Evolutionary conservation across 495 filamentous ascomycete species (phyloP), one percentile per base, ranked within the genome.

Genomic region (Penicillium steckii): DNA sequence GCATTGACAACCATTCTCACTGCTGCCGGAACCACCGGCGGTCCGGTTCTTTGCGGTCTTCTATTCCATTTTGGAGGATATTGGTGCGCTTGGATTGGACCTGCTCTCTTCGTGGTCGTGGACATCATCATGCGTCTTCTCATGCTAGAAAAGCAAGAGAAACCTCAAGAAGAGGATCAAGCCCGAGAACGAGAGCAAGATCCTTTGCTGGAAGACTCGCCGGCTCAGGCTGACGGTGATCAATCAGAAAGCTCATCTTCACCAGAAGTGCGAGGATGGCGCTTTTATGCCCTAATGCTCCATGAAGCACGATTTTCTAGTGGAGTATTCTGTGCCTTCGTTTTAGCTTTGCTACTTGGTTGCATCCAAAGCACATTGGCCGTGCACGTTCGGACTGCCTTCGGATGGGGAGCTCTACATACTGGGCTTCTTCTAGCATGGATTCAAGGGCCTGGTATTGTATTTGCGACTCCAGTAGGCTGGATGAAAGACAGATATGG

Each of bases 291-390:
- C 0, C 55, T 38, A 12, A 33, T 67, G 13, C 51, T 72, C 21
- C 38, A 50, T 0, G 50, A 69, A 18, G 47, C 56, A 10, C 49
- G 55, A 2, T 64, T 68, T 37, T n/a, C 61, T 10, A 56, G 56
- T 8, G 67, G 60, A 0, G 30, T 68, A 1, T 29, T 56, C 18
- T 62, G 59, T 42, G 50, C 54, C 27, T 61, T 62, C 18, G 30
- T 58, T 0, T 64, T 55, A 32, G 55, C 59, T 8, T 8, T 64
- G 13, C 33, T 70, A 6, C 50, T 68, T 18, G 53, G 60, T 29
- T 57, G 56, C 25, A 67, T 72, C 33, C 55, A 69, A 12, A 61
- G 65, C 0, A 74, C 71, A 0, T 41, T 72, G 1, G 49, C 69
- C 0, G 42, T 69, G 2, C 69, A 72, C 53, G 57, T 71, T 8